Conservation (phyloP, 2,329 filamentous ascomycete genomes). For the Aureobasidium sp. region DNA sequence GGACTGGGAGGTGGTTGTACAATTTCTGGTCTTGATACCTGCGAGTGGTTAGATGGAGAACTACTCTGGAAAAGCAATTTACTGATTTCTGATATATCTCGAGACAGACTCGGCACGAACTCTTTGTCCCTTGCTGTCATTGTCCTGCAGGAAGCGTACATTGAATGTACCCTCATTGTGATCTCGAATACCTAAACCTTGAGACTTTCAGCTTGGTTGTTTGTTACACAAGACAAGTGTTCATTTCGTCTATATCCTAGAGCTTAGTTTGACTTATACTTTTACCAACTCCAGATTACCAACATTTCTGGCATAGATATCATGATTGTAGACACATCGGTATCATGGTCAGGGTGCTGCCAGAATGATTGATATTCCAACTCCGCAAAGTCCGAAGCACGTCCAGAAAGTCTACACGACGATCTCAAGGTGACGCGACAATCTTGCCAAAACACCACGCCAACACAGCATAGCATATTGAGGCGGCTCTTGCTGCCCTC, state of each 20-base stretch:
- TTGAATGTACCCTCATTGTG: background rate
- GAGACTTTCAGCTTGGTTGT: too few species aligned
- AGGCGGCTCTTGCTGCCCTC: too few species aligned
- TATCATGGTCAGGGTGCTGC: background rate
- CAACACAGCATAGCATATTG: background rate
- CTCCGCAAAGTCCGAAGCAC: slow-evolving; percentile 3
- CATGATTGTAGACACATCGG: background rate
- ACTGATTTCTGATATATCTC: background rate
- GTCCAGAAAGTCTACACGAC: slow-evolving; percentile 1
- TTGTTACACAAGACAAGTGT: too few species aligned
- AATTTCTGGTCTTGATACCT: slow-evolving; percentile 5
- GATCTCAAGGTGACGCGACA: background rate
- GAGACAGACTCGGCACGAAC: too few species aligned
- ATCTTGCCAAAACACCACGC: background rate
- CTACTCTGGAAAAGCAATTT: slow-evolving; percentile 6
- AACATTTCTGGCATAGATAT: too few species aligned
- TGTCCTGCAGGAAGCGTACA: background rate
- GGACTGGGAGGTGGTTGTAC: slow-evolving; percentile 8
- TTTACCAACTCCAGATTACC: too few species aligned
- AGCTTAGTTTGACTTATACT: too few species aligned
- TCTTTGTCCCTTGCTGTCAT: accelerated
- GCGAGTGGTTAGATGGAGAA: background rate
- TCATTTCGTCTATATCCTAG: too few species aligned
- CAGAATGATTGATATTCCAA: background rate
- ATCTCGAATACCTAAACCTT: too few species aligned